Percentiles rank a stretch among this genome's conserved stretches.
These are phyloP conservation scores for Ramalina peruviana DNA, from an alignment of 495 filamentous ascomycete species.

Conservation along the genomic window DNA sequence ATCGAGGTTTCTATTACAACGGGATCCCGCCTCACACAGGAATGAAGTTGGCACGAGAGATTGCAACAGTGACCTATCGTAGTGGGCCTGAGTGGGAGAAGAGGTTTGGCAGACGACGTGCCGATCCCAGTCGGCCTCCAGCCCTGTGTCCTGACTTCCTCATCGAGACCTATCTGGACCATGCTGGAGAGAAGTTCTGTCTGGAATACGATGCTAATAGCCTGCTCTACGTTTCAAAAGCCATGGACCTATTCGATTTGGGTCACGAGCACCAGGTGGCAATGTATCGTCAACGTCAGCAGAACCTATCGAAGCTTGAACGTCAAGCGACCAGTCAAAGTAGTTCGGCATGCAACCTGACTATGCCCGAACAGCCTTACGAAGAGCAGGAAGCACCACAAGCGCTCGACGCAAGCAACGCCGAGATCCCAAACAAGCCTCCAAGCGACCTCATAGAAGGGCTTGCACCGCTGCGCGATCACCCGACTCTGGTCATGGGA, in stretches of 20 bases:
- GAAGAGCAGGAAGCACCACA: slow-evolving; percentile 48
- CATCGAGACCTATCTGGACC: slow-evolving; percentile 96
- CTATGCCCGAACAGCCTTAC: slow-evolving; percentile 72
- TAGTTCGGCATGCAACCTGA: slow-evolving; percentile 58
- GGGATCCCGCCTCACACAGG: slow-evolving; percentile 80
- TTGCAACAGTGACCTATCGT: slow-evolving; percentile 94
- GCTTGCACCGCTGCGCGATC: slow-evolving; percentile 52
- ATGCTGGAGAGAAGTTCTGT: slow-evolving; percentile 97
- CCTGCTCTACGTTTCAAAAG: slow-evolving; percentile 91
- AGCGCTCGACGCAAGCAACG: slow-evolving; percentile 23
- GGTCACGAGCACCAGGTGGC: slow-evolving; percentile 48
- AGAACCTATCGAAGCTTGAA: slow-evolving; percentile 34
- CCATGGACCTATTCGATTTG: slow-evolving; percentile 97
- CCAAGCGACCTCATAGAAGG: slow-evolving; percentile 69
- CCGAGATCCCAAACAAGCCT: slow-evolving; percentile 26
- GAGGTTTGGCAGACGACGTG: slow-evolving; percentile 76
- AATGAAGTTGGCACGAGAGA: slow-evolving; percentile 96
- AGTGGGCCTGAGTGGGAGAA: slow-evolving; percentile 97
- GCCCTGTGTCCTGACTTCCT: slow-evolving; percentile 94
- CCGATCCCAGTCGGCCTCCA: slow-evolving; percentile 73
- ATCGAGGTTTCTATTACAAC: slow-evolving; percentile 91
- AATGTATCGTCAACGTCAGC: slow-evolving; percentile 33
- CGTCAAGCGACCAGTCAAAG: slow-evolving; percentile 17
- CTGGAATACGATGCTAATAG: slow-evolving; percentile 97
- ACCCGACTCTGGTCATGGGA: slow-evolving; percentile 76